Conservation (phyloP, 2,329 filamentous ascomycete genomes). For the Neonectria faginata region DNA sequence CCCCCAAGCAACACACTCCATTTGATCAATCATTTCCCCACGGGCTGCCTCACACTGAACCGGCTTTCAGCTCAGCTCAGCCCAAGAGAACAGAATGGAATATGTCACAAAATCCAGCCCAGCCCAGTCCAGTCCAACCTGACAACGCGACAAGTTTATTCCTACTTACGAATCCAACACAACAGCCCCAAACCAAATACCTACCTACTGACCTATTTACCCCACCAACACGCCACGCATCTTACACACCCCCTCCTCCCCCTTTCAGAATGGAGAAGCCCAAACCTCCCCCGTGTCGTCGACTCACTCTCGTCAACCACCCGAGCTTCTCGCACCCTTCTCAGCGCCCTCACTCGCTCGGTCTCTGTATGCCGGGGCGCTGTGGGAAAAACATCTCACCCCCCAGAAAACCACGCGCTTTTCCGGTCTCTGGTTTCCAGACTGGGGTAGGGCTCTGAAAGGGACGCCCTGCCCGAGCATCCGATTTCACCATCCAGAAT, state of each 20-base stretch:
- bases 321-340: conserved; percentile 16
- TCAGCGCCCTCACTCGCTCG: conserved; percentile 11
- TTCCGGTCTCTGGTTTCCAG: conserved; percentile 36
- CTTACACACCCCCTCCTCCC: neutral
- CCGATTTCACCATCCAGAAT: conserved; percentile 8
- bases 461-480: conserved; percentile 14
- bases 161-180: neutral
- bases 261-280: conserved; percentile 8
- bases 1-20: neutral
- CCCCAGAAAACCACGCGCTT: conserved; percentile 30
- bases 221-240: conserved; percentile 7
- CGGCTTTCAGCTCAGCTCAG: conserved; percentile 3
- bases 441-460: conserved; percentile 10
- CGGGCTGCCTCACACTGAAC: conserved; percentile 5
- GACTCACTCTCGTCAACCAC: conserved; percentile 31
- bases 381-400: neutral
- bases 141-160: neutral
- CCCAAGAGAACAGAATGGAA: neutral
- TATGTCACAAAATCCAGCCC: neutral
- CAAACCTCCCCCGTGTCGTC: conserved; percentile 6
- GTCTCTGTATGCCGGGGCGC: conserved; percentile 29
- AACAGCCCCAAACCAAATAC: neutral
- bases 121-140: neutral
- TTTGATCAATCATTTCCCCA: neutral
- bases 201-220: neutral